These are phyloP conservation scores for Corymbia maculata DNA, from an alignment of 345 rosid species.

Conservation along the genomic window DNA sequence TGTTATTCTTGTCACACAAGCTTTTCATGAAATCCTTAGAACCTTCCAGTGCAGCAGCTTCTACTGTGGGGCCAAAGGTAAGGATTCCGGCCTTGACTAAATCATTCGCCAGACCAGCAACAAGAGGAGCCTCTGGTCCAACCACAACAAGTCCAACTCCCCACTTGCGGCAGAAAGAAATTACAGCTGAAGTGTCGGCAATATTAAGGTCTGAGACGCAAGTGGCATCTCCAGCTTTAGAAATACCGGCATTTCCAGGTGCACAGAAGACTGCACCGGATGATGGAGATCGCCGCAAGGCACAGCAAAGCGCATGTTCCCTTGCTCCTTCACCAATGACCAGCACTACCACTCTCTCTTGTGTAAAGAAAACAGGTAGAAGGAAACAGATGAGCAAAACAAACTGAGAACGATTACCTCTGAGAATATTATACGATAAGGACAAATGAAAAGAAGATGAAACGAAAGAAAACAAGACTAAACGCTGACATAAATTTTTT, in stretches of 20 bases:
- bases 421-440: not conserved
- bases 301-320: constrained; percentile 87
- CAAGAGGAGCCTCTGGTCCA: constrained; percentile 95
- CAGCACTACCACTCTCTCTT: constrained; percentile 53
- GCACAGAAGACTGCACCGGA: constrained; percentile 77
- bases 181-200: constrained; percentile 53
- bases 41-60: constrained; percentile 98
- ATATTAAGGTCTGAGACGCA: constrained; percentile 73
- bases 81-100: constrained; percentile 62
- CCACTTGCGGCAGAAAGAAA: constrained; percentile 56
- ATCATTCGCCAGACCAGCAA: constrained; percentile 81
- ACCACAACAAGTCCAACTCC: constrained; percentile 76
- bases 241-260: constrained; percentile 87
- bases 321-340: constrained; percentile 97
- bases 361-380: constrained; percentile 11
- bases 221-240: constrained; percentile 75
- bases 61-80: constrained; percentile 86
- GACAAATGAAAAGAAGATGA: not conserved
- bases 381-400: not conserved
- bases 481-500: not conserved
- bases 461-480: not conserved
- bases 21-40: constrained; percentile 92
- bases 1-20: constrained; percentile 72
- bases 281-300: constrained; percentile 66
- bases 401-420: not conserved